These are phyloP conservation scores for Harrya chromipes DNA, from an alignment of 768 basidiomycete genomes.

Conservation along the genomic window DNA sequence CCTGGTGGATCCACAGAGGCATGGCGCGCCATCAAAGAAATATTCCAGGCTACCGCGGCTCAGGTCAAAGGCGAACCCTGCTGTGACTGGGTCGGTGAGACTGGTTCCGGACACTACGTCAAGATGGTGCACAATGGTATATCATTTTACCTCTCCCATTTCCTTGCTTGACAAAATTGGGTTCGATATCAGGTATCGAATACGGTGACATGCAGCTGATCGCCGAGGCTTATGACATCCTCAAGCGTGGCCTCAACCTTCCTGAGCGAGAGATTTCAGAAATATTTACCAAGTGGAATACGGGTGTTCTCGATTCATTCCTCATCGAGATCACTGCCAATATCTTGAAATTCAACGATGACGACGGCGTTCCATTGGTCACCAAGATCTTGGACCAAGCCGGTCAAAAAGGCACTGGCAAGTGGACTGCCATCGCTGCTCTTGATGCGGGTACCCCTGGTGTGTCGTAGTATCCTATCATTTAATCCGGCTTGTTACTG, in stretches of 20 bases:
- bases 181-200: slow-evolving; percentile 75
- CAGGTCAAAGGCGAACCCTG: slow-evolving; percentile 94
- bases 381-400: slow-evolving; percentile 94
- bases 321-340: slow-evolving; percentile 97
- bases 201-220: slow-evolving; percentile 99
- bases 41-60: slow-evolving; percentile 98
- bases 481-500: slow-evolving; percentile 5
- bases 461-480: slow-evolving; percentile 33
- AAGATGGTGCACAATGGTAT: slow-evolving; percentile 99
- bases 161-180: slow-evolving; percentile 5
- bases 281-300: slow-evolving; percentile 96
- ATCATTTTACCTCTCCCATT: slow-evolving; percentile 9
- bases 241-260: slow-evolving; percentile 92
- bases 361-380: slow-evolving; percentile 88
- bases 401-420: slow-evolving; percentile 99
- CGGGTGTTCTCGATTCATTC: slow-evolving; percentile 99
- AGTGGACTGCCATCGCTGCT: slow-evolving; percentile 98
- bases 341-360: slow-evolving; percentile 96
- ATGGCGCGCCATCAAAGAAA: slow-evolving; percentile 96
- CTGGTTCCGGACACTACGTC: slow-evolving; percentile 95
- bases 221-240: slow-evolving; percentile 97
- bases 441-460: slow-evolving; percentile 89
- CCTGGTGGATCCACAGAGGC: slow-evolving; percentile 93
- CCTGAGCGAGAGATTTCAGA: slow-evolving; percentile 86
- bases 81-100: slow-evolving; percentile 99